These are phyloP conservation scores for Aspergillus sp. DNA, from an alignment of 2,329 filamentous ascomycete genomes.

Conservation along the genomic window DNA sequence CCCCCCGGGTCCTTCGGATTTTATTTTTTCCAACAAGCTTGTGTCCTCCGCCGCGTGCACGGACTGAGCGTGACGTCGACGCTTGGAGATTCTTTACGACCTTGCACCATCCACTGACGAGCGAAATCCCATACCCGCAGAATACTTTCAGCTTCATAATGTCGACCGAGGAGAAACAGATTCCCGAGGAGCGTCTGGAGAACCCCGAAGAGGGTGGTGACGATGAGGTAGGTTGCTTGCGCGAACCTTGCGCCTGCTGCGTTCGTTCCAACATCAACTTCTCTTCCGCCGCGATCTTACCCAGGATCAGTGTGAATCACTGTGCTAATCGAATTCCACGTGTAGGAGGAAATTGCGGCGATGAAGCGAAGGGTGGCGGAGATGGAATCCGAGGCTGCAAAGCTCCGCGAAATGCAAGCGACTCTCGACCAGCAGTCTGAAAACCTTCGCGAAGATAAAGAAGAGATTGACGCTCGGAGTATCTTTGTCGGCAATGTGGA, in stretches of 20 bases:
- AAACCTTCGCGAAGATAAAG: slow-evolving; percentile 84
- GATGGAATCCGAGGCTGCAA: slow-evolving; percentile 87
- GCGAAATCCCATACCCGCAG: not conserved
- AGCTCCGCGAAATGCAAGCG: slow-evolving; percentile 82
- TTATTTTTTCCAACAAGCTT: slow-evolving; percentile 9
- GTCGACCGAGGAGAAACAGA: slow-evolving; percentile 35
- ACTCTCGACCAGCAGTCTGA: slow-evolving; percentile 80
- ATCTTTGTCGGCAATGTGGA: slow-evolving; percentile 99
- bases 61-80: slow-evolving; percentile 7
- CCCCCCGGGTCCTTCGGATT: slow-evolving; percentile 1
- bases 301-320: not conserved
- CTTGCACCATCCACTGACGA: not conserved
- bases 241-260: not conserved
- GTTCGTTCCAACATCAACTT: not conserved
- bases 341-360: slow-evolving; percentile 73
- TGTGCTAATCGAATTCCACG: slow-evolving; percentile 6
- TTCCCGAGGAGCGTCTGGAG: slow-evolving; percentile 38
- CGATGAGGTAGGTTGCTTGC: slow-evolving; percentile 40
- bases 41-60: not conserved
- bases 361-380: slow-evolving; percentile 86
- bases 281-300: not conserved
- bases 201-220: slow-evolving; percentile 41
- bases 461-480: slow-evolving; percentile 90
- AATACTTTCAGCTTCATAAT: slow-evolving; percentile 19
- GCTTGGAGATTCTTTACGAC: slow-evolving; percentile 13